A percentile compares a stretch with the other conserved stretches of the same genome.
These are phyloP conservation scores for Phaeoacremonium minimum DNA, from an alignment of 2,329 filamentous ascomycete species.

Conservation along the genomic window DNA sequence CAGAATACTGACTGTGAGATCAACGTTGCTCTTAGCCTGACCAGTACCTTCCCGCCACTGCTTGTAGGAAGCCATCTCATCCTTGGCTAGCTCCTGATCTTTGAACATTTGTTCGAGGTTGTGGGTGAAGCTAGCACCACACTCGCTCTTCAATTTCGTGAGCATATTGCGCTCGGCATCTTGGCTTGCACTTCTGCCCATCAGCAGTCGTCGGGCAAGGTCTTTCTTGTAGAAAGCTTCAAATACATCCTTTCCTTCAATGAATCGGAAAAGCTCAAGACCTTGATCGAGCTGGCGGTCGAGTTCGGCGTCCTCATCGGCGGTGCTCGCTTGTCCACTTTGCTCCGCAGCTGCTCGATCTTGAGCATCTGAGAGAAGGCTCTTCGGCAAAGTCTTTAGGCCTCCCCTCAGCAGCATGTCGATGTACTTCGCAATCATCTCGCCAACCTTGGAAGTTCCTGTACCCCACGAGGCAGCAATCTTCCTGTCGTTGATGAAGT, in stretches of 20 bases:
- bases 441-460: conserved; percentile 88
- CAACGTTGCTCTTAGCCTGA: conserved; percentile 47
- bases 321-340: conserved; percentile 61
- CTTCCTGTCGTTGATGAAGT: conserved; percentile 89
- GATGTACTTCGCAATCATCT: conserved; percentile 98
- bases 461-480: conserved; percentile 69
- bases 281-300: conserved; percentile 90
- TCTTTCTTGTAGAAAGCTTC: conserved; percentile 99
- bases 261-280: conserved; percentile 91
- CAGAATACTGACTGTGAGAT: conserved; percentile 85
- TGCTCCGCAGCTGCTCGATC: conserved; percentile 55
- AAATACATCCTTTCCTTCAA: conserved; percentile 95
- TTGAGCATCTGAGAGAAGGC: conserved; percentile 58
- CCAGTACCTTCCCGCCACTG: conserved; percentile 51
- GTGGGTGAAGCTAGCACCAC: conserved; percentile 89
- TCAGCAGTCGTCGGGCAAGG: conserved; percentile 80
- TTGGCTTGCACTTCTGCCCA: conserved; percentile 88
- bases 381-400: conserved; percentile 73
- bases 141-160: conserved; percentile 84
- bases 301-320: conserved; percentile 88
- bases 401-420: conserved; percentile 85
- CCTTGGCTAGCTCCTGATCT: conserved; percentile 87
- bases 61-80: conserved; percentile 90
- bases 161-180: conserved; percentile 97
- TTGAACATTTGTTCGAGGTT: conserved; percentile 99